Conservation (phyloP, 805 yeast genomes). For the Soucietia sequanensis region DNA sequence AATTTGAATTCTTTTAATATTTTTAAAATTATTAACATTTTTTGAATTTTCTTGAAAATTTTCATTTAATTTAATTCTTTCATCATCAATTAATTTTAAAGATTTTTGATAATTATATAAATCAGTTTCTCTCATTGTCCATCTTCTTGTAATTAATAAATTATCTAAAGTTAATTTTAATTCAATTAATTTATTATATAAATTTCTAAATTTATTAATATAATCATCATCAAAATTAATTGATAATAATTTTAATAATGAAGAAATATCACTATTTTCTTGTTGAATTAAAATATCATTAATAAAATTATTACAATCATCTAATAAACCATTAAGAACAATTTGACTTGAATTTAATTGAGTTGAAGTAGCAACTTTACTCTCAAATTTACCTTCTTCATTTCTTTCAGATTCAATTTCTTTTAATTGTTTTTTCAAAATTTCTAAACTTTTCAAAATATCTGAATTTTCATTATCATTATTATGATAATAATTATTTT, state of each 20-base stretch:
- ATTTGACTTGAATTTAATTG: slow-evolving; percentile 32
- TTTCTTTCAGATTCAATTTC: slow-evolving; percentile 44
- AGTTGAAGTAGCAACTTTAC: slow-evolving; percentile 16
- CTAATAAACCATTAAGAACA: slow-evolving; percentile 71
- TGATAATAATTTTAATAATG: slow-evolving; percentile 21
- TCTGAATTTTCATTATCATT: background rate
- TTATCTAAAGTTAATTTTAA: slow-evolving; percentile 77
- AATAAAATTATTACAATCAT: slow-evolving; percentile 76
- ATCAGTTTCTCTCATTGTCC: slow-evolving; percentile 98
- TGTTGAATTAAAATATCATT: slow-evolving; percentile 59
- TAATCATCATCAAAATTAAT: slow-evolving; percentile 29
- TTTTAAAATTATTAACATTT: slow-evolving; percentile 2
- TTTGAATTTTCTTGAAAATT: background rate
- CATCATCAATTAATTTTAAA: slow-evolving; percentile 70
- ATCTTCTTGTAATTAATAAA: slow-evolving; percentile 85
- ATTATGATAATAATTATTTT: slow-evolving; percentile 4
- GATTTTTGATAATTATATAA: slow-evolving; percentile 77
- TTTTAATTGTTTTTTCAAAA: slow-evolving; percentile 22
- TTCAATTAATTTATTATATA: slow-evolving; percentile 62
- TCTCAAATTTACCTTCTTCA: slow-evolving; percentile 51
- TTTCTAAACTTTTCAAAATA: slow-evolving; percentile 3
- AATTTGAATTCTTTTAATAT: slow-evolving; percentile 33
- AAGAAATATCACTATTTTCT: slow-evolving; percentile 21
- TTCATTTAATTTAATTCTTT: slow-evolving; percentile 48
- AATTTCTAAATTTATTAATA: slow-evolving; percentile 37